Base-by-base conservation (phyloP, 75 land plant species). In the Cunninghamia lanceolata region DNA sequence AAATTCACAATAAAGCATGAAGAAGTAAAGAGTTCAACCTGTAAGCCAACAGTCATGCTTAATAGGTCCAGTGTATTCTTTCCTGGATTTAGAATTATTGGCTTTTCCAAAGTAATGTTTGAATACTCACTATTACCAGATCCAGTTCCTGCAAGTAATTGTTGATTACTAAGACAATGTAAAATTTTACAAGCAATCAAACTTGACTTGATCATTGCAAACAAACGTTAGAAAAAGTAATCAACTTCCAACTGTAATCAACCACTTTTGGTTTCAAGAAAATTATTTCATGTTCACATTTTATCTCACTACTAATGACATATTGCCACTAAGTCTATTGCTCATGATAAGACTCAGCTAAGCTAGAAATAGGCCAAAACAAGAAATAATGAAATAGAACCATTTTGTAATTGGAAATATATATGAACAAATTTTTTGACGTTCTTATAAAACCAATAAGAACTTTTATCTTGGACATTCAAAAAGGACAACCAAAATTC, bases 1-100 rank as follows among this genome's bases (percentile, higher is more conserved):
- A 3, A 9, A 73, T 73, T 73, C 4, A 9, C 38, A 32, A 10
- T 15, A 53, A 32, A 19, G 32, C 0, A 42, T 21, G 50, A 42
- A 43, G 59, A 85, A 71, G 30, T 39, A 52, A 86, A 73, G 54
- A 85, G 80, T 9, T 89, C 13, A 9, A 92, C 94, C 94, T 94
- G 93, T 36, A 94, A 47, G 38, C 96, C 96, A 78, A 94, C 85
- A 76, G 93, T 94, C 92, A 91, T 90, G 83, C 93, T 90, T 82
- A 94, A 85, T 32, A 94, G 45, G 74, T 91, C 94, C 38, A 94
- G 46, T 63, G 84, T 85, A 70, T 94, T 94, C 16, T 63, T 87
- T 79, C 94, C 96, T 70, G 83, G 68, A 2, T 86, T 68, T 42
- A 94, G 77, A 38, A 28, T 34, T 38, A 94, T 88, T 42, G 88